These are phyloP conservation scores for Phaseolus coccineus DNA, from an alignment of 331 rosid species.

Conservation along the genomic window DNA sequence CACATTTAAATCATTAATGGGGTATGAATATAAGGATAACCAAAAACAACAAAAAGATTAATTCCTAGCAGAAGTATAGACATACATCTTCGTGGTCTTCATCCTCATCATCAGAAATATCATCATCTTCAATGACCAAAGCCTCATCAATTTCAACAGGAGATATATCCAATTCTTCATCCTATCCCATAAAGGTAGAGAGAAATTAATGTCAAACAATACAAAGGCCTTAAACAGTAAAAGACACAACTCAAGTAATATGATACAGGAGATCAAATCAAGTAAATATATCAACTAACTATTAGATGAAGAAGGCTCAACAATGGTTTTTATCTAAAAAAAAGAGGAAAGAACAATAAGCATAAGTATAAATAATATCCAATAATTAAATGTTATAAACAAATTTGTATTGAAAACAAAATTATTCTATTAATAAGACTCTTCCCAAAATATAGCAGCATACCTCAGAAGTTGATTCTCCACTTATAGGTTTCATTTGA, in stretches of 20 bases:
- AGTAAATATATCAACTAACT: neutral
- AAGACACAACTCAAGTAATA: neutral
- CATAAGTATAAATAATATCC: neutral
- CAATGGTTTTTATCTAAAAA: slow-evolving; percentile 1
- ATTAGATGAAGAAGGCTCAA: neutral
- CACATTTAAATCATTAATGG: slow-evolving; percentile 1
- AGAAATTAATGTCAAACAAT: slow-evolving; percentile 14
- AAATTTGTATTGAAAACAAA: neutral
- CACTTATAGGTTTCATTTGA: slow-evolving; percentile 64
- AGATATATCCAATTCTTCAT: slow-evolving; percentile 85
- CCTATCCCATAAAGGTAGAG: slow-evolving; percentile 51
- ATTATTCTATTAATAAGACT: neutral
- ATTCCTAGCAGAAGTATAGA: slow-evolving; percentile 18
- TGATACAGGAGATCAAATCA: neutral
- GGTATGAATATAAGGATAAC: neutral
- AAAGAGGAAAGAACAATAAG: neutral
- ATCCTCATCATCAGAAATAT: slow-evolving; percentile 85
- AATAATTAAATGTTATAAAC: slow-evolving; percentile 2
- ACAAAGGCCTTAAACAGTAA: neutral
- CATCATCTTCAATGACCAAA: slow-evolving; percentile 86
- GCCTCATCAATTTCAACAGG: slow-evolving; percentile 82
- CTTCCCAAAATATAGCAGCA: slow-evolving; percentile 27
- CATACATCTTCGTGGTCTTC: slow-evolving; percentile 86
- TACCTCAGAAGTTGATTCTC: slow-evolving; percentile 88
- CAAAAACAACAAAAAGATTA: neutral